Evolutionary conservation across 1,284 basidiomycete species (phyloP).

Genomic region (Chalciporus sp.): DNA sequence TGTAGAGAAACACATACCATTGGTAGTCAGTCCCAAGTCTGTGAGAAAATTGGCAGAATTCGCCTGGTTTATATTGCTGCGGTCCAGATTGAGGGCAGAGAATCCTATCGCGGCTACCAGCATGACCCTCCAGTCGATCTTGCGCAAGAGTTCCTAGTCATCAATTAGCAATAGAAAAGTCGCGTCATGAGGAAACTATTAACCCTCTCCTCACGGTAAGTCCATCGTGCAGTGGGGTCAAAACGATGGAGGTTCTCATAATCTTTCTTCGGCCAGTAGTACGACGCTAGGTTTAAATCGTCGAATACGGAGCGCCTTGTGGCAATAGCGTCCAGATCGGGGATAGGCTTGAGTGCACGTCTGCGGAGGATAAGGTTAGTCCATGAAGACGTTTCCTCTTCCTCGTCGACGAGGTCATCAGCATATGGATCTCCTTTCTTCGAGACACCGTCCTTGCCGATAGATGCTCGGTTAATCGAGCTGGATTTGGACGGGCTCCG

Average conservation of each 20-base stretch:
- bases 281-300: constrained; percentile 46
- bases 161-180: not conserved
- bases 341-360: not conserved
- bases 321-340: constrained; percentile 31
- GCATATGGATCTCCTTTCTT: not conserved
- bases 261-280: constrained; percentile 54
- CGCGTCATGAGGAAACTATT: constrained; percentile 13
- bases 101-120: constrained; percentile 49
- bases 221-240: constrained; percentile 70
- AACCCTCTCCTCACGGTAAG: constrained; percentile 63
- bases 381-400: constrained; percentile 7
- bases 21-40: constrained; percentile 60
- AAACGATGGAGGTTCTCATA: constrained; percentile 72
- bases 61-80: constrained; percentile 57
- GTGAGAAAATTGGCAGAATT: constrained; percentile 70
- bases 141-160: constrained; percentile 39
- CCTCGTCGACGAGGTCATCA: constrained; percentile 7
- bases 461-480: constrained; percentile 1
- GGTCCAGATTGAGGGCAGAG: constrained; percentile 47
- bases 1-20: constrained; percentile 38
- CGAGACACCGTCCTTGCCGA: not conserved
- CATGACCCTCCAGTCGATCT: constrained; percentile 54
- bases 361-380: constrained; percentile 1
- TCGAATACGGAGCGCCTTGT: no score
- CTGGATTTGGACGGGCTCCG: not conserved